Conservation (phyloP, 2,329 filamentous ascomycete genomes). For the Colletotrichum sp. region DNA sequence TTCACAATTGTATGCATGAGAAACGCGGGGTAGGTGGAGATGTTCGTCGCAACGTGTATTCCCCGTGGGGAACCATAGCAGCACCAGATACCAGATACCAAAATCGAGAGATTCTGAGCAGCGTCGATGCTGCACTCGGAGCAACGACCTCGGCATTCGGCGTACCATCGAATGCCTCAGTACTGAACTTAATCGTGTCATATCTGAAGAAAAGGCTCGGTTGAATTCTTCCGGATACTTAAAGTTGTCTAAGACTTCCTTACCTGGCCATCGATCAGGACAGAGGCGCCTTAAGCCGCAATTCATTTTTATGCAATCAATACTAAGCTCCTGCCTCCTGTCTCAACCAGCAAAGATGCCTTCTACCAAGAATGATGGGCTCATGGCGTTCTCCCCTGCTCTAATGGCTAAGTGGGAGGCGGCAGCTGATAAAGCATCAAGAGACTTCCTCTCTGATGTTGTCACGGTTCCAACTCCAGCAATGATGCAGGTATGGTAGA, state of each 20-base stretch:
- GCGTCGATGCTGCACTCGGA: background rate
- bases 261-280: accelerated
- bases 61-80: background rate
- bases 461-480: background rate
- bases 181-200: background rate
- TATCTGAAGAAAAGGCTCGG: accelerated
- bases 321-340: accelerated
- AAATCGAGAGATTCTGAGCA: background rate
- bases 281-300: background rate
- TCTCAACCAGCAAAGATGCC: background rate
- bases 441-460: background rate
- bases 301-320: background rate
- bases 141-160: background rate
- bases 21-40: background rate
- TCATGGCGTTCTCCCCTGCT: background rate
- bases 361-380: background rate
- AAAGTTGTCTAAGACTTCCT: background rate
- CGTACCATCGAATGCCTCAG: accelerated
- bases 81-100: background rate
- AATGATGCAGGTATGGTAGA: background rate
- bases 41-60: background rate
- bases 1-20: accelerated
- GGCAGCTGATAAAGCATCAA: background rate
- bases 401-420: background rate
- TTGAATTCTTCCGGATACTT: background rate